phyloP scores from a whole-genome alignment of 768 basidiomycete genomes.

The Leucosporidium yakuticum region DNA sequence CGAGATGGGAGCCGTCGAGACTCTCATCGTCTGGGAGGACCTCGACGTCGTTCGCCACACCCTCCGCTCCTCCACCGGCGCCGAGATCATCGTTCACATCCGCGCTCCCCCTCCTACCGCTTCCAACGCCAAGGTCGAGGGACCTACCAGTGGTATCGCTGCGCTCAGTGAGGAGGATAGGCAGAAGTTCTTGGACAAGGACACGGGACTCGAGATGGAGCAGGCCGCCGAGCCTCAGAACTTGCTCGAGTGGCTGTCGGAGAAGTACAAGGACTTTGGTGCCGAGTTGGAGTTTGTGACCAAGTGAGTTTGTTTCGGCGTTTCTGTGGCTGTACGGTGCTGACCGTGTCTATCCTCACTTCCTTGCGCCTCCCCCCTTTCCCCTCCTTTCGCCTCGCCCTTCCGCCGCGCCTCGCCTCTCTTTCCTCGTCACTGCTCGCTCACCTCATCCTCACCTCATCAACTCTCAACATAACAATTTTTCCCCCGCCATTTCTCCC shows the following conservation, averaged over 20 bases:
- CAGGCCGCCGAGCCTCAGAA: slow-evolving; percentile 70
- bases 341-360: not conserved
- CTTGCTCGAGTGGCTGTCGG: slow-evolving; percentile 96
- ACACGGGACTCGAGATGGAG: slow-evolving; percentile 94
- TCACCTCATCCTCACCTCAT: too few relatives aligned
- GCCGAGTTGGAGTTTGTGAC: slow-evolving; percentile 64
- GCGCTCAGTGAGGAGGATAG: slow-evolving; percentile 66
- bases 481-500: too few relatives aligned
- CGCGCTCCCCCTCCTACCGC: slow-evolving; percentile 44
- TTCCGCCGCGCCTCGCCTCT: too few relatives aligned
- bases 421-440: too few relatives aligned
- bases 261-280: slow-evolving; percentile 97
- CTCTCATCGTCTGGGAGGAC: slow-evolving; percentile 97
- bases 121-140: slow-evolving; percentile 20
- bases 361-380: too few relatives aligned
- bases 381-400: too few relatives aligned
- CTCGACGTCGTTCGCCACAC: slow-evolving; percentile 81
- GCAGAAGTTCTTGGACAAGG: slow-evolving; percentile 91
- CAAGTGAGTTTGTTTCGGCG: not conserved
- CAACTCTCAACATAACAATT: too few relatives aligned
- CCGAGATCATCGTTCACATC: slow-evolving; percentile 73
- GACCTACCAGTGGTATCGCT: slow-evolving; percentile 25
- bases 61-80: slow-evolving; percentile 74
- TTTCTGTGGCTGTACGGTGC: too few relatives aligned
- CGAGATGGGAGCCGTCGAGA: slow-evolving; percentile 94